A percentile compares a stretch with the other conserved stretches of the same genome.
Evolutionary conservation across 768 basidiomycete genomes (phyloP).

Genomic region (Boletus coccyginus): DNA sequence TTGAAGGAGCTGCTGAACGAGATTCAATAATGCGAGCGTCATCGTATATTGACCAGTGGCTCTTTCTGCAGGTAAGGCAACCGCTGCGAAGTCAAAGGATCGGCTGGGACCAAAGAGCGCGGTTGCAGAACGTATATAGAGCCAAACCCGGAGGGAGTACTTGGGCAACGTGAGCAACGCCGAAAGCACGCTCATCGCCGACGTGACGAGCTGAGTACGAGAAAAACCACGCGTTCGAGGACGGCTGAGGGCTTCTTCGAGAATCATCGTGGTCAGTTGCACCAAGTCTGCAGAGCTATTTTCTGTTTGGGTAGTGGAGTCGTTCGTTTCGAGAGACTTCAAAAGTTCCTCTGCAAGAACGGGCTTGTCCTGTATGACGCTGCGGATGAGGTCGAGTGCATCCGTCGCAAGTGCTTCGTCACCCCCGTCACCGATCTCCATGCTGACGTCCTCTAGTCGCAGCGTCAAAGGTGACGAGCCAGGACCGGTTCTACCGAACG

Average conservation of each 20-base stretch:
- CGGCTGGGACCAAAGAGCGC: conserved; percentile 71
- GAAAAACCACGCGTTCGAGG: conserved; percentile 43
- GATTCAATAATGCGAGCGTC: conserved; percentile 74
- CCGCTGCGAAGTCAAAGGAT: conserved; percentile 52
- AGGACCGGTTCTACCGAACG: conserved; percentile 47
- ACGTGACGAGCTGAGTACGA: conserved; percentile 66
- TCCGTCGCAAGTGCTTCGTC: conserved; percentile 68
- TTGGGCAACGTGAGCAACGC: conserved; percentile 70
- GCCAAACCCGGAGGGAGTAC: conserved; percentile 84
- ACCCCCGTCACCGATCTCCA: conserved; percentile 61
- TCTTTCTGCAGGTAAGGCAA: conserved; percentile 68
- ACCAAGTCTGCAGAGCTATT: conserved; percentile 67
- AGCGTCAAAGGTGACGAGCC: conserved; percentile 41
- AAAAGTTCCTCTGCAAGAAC: conserved; percentile 62
- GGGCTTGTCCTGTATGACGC: conserved; percentile 70
- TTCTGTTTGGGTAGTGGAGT: conserved; percentile 41
- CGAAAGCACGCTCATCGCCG: conserved; percentile 77
- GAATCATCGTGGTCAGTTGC: conserved; percentile 74
- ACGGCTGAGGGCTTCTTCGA: conserved; percentile 71
- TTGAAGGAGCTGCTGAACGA: conserved; percentile 71
- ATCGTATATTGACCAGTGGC: conserved; percentile 75
- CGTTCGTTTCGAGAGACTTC: conserved; percentile 52
- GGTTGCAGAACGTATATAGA: conserved; percentile 77
- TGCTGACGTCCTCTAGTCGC: conserved; percentile 63
- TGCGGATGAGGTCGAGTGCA: conserved; percentile 75